phyloP scores from a whole-genome alignment of 83 land plant genomes.

The Diphasiastrum complanatum region DNA sequence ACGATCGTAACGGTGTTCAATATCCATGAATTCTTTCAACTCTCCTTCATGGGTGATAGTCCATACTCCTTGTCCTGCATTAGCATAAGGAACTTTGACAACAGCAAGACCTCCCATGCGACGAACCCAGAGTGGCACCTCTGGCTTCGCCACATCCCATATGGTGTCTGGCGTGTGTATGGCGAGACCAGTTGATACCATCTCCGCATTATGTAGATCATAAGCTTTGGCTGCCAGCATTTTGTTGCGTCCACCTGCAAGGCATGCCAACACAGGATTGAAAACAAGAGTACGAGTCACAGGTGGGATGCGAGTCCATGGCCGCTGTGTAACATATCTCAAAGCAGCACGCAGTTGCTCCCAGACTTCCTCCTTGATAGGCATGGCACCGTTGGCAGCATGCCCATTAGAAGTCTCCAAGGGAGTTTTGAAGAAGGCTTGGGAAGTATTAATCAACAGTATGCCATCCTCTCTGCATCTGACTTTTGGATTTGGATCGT shows the following conservation, averaged over 20 bases:
- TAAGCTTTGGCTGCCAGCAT: slow-evolving; percentile 43
- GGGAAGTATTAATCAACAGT: slow-evolving; percentile 16
- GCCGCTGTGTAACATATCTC: slow-evolving; percentile 37
- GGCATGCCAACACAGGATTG: slow-evolving; percentile 35
- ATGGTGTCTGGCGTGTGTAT: slow-evolving; percentile 36
- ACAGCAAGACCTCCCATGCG: slow-evolving; percentile 43
- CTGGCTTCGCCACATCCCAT: slow-evolving; percentile 40
- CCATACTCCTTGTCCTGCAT: slow-evolving; percentile 42
- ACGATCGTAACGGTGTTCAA: slow-evolving; percentile 36
- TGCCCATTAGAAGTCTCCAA: background rate
- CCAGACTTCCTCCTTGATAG: slow-evolving; percentile 14
- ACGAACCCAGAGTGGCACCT: slow-evolving; percentile 36
- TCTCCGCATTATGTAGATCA: slow-evolving; percentile 38
- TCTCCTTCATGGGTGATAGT: slow-evolving; percentile 32
- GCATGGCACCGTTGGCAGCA: background rate
- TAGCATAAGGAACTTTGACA: slow-evolving; percentile 35
- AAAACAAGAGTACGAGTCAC: slow-evolving; percentile 29
- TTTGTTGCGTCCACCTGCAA: slow-evolving; percentile 38
- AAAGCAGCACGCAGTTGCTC: slow-evolving; percentile 31
- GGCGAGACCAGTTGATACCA: slow-evolving; percentile 24
- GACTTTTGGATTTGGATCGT: slow-evolving; percentile 24
- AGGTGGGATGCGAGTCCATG: slow-evolving; percentile 33
- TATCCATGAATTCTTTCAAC: slow-evolving; percentile 30
- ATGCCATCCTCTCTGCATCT: slow-evolving; percentile 33
- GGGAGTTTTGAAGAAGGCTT: background rate